Conservation (phyloP, 116 monocot species). For the Phalaenopsis hybrid region DNA sequence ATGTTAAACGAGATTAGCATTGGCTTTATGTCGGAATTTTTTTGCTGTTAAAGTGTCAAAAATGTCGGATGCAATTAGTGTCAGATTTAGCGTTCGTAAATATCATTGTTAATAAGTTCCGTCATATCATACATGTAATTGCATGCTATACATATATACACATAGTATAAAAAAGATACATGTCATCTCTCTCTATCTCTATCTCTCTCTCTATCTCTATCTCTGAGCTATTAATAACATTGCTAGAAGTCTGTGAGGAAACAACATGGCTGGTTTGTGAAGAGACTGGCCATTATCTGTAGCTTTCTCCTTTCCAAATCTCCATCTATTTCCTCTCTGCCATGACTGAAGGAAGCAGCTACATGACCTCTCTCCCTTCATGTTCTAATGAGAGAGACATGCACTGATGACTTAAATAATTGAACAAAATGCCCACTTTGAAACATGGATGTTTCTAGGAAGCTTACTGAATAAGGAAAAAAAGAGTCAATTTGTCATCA, state of each 20-base stretch:
- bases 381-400: background rate
- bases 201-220: background rate
- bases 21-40: too few species aligned
- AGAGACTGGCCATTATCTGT: background rate
- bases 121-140: too few species aligned
- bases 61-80: too few species aligned
- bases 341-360: background rate
- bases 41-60: too few species aligned
- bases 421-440: background rate
- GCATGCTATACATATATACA: too few species aligned
- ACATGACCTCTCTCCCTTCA: background rate
- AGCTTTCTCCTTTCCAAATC: conserved; percentile 11
- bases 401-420: background rate
- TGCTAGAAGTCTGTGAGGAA: conserved; percentile 5
- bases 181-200: background rate
- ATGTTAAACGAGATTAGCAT: too few species aligned
- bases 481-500: background rate
- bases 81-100: too few species aligned
- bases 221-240: background rate
- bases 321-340: background rate
- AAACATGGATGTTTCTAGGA: conserved; percentile 1
- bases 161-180: too few species aligned
- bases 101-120: too few species aligned
- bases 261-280: conserved; percentile 1
- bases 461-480: background rate